Percentiles rank a stretch among this genome's conserved stretches.
Conservation (phyloP, 495 filamentous ascomycete species). For the Patellaria atrata region DNA sequence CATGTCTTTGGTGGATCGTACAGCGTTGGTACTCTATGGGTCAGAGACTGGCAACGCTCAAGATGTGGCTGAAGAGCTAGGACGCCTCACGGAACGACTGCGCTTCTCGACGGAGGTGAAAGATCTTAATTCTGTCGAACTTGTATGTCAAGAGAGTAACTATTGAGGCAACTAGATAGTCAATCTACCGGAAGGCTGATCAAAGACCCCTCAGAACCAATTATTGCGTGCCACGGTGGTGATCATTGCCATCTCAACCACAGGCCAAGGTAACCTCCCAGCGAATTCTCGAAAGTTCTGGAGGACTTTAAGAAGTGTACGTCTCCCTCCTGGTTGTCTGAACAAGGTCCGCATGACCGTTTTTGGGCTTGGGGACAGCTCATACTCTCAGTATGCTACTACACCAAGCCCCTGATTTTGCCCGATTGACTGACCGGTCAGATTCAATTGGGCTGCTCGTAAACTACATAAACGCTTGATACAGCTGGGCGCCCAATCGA, state of each 20-base stretch:
- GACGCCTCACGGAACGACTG: conserved; percentile 52
- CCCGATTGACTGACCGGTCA: conserved; percentile 11
- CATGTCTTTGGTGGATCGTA: conserved; percentile 30
- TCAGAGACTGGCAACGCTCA: conserved; percentile 89
- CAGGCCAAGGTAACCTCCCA: conserved; percentile 88
- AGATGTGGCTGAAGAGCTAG: conserved; percentile 76
- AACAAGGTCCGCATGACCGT: conserved; percentile 53
- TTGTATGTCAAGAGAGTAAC: conserved; percentile 55
- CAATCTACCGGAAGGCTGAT: conserved; percentile 2
- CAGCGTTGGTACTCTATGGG: conserved; percentile 73
- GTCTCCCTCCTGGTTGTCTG: conserved; percentile 57
- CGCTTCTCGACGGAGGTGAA: conserved; percentile 60
- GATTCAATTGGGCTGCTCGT: conserved; percentile 84
- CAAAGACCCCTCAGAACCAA: conserved; percentile 26
- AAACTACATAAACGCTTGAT: conserved; percentile 75
- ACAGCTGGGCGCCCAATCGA: conserved; percentile 71
- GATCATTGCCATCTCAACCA: conserved; percentile 76
- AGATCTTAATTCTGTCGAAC: conserved; percentile 59
- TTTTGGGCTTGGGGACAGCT: conserved; percentile 89
- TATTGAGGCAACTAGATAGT: not conserved
- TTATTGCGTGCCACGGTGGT: conserved; percentile 44
- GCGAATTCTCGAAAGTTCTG: conserved; percentile 68
- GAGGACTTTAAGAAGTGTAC: conserved; percentile 66
- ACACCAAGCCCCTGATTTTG: not conserved
- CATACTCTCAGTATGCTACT: conserved; percentile 62